Conservation (phyloP, 352 stramenopile genomes). For the Globisporangium perplexum region DNA sequence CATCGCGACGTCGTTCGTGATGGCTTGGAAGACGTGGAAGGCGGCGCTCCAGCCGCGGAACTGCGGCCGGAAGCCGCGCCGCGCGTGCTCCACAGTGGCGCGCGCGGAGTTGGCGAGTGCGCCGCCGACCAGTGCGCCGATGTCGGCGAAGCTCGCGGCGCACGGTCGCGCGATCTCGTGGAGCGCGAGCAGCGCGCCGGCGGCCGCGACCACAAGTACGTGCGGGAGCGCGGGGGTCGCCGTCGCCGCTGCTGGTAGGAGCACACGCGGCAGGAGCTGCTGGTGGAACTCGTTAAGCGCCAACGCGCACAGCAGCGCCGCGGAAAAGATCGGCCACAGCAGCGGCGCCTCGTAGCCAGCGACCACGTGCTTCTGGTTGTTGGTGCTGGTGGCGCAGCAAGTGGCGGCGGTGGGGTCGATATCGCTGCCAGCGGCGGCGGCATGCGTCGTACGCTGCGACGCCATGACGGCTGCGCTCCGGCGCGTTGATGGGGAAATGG, state of each 20-base stretch:
- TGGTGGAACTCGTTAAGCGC: slow-evolving; percentile 1
- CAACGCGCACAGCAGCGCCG: neutral
- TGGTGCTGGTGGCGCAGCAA: neutral
- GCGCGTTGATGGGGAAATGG: too few relatives aligned
- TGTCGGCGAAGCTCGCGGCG: neutral
- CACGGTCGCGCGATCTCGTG: slow-evolving; percentile 5
- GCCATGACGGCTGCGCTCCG: neutral
- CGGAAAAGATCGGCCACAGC: slow-evolving; percentile 2
- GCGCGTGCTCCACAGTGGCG: neutral
- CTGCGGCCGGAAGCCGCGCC: slow-evolving; percentile 13
- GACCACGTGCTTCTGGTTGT: neutral
- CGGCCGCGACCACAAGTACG: neutral
- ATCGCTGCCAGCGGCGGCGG: too few relatives aligned
- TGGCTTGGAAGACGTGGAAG: slow-evolving; percentile 38
- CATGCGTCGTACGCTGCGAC: neutral
- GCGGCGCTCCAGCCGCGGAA: slow-evolving; percentile 36
- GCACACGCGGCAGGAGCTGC: neutral
- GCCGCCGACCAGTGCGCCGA: neutral
- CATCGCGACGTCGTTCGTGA: slow-evolving; percentile 20
- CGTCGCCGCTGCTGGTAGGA: neutral
- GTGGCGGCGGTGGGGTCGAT: neutral
- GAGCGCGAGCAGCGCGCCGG: neutral
- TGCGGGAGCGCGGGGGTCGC: neutral
- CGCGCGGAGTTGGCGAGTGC: neutral
- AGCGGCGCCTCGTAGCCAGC: slow-evolving; percentile 3